A percentile compares a stretch with the other conserved stretches of the same genome.
phyloP scores from a whole-genome alignment of 768 basidiomycete species.

The Tulasnella sp. region DNA sequence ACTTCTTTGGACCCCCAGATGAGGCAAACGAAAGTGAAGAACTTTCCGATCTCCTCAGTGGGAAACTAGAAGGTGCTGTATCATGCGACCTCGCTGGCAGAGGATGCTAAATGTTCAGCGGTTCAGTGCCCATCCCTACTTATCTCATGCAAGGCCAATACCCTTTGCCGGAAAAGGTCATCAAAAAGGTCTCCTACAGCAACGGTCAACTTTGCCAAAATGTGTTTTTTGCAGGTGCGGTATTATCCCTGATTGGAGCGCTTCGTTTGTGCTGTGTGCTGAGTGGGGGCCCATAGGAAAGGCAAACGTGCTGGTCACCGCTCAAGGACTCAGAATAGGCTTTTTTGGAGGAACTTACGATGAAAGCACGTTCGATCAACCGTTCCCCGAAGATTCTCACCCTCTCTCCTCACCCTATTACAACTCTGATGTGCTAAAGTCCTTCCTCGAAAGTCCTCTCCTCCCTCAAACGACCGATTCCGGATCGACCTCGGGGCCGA shows the following conservation, averaged over 20 bases:
- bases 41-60: slow-evolving; percentile 48
- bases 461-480: slow-evolving; percentile 14
- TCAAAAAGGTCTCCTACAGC: slow-evolving; percentile 61
- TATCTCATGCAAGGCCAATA: slow-evolving; percentile 85
- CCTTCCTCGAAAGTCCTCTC: slow-evolving; percentile 18
- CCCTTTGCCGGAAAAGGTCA: slow-evolving; percentile 57
- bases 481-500: slow-evolving; percentile 6
- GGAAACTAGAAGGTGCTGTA: slow-evolving; percentile 49
- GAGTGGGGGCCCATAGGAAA: slow-evolving; percentile 41
- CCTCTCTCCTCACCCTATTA: slow-evolving; percentile 16
- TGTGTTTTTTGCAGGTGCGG: slow-evolving; percentile 74
- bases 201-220: slow-evolving; percentile 72
- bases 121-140: slow-evolving; percentile 68
- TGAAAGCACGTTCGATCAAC: slow-evolving; percentile 28
- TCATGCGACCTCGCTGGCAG: background rate
- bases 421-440: slow-evolving; percentile 18
- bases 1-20: slow-evolving; percentile 58
- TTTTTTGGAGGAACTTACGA: slow-evolving; percentile 67
- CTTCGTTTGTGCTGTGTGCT: background rate
- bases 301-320: slow-evolving; percentile 66
- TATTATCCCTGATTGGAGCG: background rate
- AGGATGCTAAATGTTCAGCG: slow-evolving; percentile 17
- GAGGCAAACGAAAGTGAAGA: slow-evolving; percentile 37
- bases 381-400: background rate
- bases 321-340: slow-evolving; percentile 65